Percentiles rank a stretch among this genome's conserved stretches.
phyloP scores from a whole-genome alignment of 768 basidiomycete genomes.

The Rickenella mellea region DNA sequence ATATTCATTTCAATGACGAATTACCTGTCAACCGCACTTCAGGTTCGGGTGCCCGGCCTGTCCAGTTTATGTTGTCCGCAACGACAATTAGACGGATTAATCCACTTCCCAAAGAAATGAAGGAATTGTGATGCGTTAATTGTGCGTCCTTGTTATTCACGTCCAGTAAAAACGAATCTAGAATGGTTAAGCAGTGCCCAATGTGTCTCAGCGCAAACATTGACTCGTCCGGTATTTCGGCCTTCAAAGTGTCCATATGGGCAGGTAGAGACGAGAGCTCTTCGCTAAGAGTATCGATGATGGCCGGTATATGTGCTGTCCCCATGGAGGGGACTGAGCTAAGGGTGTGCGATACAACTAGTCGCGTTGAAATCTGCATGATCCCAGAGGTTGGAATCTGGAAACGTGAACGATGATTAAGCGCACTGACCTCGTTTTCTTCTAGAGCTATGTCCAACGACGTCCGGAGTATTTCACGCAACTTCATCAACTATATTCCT shows the following conservation, averaged over 20 bases:
- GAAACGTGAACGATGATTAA: constrained; percentile 3
- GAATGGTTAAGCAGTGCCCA: constrained; percentile 44
- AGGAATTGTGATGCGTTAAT: neutral
- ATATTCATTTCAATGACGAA: neutral
- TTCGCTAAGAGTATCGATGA: constrained; percentile 22
- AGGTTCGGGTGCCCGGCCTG: neutral
- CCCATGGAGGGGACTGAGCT: constrained; percentile 38
- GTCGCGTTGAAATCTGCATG: constrained; percentile 42
- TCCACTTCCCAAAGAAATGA: neutral
- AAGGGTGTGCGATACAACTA: constrained; percentile 43
- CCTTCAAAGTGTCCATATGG: too few species aligned
- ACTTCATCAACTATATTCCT: neutral
- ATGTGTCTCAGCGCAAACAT: too few species aligned
- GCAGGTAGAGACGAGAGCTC: constrained; percentile 28
- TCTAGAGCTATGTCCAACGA: neutral
- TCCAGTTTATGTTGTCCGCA: neutral
- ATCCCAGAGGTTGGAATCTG: neutral
- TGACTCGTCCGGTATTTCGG: too few species aligned
- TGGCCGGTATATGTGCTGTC: constrained; percentile 15
- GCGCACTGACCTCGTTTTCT: neutral
- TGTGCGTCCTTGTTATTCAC: constrained; percentile 5
- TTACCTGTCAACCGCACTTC: neutral
- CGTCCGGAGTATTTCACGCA: neutral
- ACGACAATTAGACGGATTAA: neutral
- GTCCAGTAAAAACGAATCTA: constrained; percentile 56